Evolutionary conservation across 1,284 basidiomycete species (phyloP), one percentile per base, ranked within the genome.

Genomic region (Rhodotorula sp.): DNA sequence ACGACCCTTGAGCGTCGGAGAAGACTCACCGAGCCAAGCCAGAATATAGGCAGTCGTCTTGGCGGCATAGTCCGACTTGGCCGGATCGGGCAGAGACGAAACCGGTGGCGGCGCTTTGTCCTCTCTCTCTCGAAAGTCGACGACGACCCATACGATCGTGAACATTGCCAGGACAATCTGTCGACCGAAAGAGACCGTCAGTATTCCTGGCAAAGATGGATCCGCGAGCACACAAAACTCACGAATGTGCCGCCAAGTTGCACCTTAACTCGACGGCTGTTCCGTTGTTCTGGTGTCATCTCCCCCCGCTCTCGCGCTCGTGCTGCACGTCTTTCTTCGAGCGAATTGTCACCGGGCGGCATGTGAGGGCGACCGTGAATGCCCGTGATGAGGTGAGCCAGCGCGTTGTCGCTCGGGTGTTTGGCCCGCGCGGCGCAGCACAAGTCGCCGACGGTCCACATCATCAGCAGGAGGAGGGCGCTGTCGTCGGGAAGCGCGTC

Each of bases 401-500:
- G 21, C 6, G 49, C 31, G 23, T 62, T 21, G 31, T 62, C 49
- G 21, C 8, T 23, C 0, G 61, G 61, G 14, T 49, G 48, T 49
- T 39, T 39, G n/a, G 29, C 29, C 21, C 31, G 49, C 4, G 34
- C 18, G 14, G 5, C 14, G 49, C 49, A 39, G 61, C 23, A 34
- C 47, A 34, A 39, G 20, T 39, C 31, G 31, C 57, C 57, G 57
- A 58, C 57, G 18, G 59, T 61, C 46, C 59, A 61, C 46, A 56
- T 56, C 54, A 62, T 62, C 12, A n/a, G 31, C 23, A 39, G 16
- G 5, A 62, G 21, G 15, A 62, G 20, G 4, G 47, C 26, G 0
- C 46, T 61, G 26, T 48, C 23, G 20, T 26, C 26, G 26, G n/a
- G n/a, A 26, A 10, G n/a, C 15, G 14, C 10, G 46, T 20, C 29